Percentiles rank a stretch among this genome's conserved stretches.
Conservation (phyloP, 345 rosid species). For the Salix udensis region DNA sequence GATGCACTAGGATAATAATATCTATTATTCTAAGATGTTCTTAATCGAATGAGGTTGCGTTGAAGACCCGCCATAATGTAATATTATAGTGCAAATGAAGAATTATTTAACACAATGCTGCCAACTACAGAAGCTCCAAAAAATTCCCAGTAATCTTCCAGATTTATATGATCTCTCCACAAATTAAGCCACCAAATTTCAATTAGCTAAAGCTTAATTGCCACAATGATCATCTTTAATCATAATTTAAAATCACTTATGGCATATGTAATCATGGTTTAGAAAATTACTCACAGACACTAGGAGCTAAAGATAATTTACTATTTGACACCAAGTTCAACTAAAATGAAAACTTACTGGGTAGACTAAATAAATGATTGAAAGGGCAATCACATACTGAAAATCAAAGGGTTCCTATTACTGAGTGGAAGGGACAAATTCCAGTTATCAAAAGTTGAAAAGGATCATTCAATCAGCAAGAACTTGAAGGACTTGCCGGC, state of each 20-base stretch:
- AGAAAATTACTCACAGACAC: background rate
- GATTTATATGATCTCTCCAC: background rate
- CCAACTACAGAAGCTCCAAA: conserved; percentile 14
- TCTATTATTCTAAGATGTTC: conserved; percentile 11
- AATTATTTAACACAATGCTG: background rate
- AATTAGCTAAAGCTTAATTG: background rate
- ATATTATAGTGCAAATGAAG: conserved; percentile 8
- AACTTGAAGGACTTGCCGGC: conserved; percentile 7
- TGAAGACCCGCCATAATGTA: conserved; percentile 1
- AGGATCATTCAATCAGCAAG: background rate
- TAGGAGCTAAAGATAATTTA: background rate
- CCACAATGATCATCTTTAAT: background rate
- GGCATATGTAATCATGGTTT: background rate
- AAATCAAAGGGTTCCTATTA: background rate
- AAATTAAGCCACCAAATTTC: background rate
- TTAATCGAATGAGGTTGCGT: conserved; percentile 21
- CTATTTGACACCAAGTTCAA: background rate
- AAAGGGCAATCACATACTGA: background rate
- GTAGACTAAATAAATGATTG: background rate
- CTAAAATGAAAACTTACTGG: background rate
- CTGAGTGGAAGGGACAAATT: background rate
- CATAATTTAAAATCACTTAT: background rate
- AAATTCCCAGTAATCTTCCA: background rate
- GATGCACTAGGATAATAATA: conserved; percentile 5
- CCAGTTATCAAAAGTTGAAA: background rate